phyloP scores from a whole-genome alignment of 352 stramenopile genomes.

The Lagenidium sp. region DNA sequence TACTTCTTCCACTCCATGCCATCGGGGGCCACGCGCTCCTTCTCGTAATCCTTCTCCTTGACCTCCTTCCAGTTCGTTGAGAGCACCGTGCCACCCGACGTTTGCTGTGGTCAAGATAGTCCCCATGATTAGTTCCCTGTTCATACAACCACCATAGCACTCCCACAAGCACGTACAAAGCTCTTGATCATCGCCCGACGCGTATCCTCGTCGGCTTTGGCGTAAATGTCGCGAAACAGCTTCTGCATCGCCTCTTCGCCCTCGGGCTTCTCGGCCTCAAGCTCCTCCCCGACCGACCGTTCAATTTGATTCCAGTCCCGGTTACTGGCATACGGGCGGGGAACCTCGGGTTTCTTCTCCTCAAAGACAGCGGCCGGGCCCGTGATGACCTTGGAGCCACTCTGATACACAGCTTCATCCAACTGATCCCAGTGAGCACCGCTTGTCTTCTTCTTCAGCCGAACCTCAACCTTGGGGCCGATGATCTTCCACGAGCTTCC shows the following conservation, averaged over 20 bases:
- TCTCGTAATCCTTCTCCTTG: constrained; percentile 85
- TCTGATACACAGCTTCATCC: constrained; percentile 41
- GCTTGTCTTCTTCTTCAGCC: constrained; percentile 60
- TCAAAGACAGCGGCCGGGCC: constrained; percentile 49
- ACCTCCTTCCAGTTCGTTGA: constrained; percentile 92
- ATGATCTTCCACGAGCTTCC: constrained; percentile 55
- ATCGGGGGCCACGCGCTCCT: constrained; percentile 69
- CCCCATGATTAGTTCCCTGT: background rate
- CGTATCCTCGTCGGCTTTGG: constrained; percentile 87
- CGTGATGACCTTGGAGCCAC: constrained; percentile 30
- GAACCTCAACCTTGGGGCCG: constrained; percentile 74
- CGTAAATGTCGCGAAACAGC: constrained; percentile 90
- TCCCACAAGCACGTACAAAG: constrained; percentile 47
- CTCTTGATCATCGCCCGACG: constrained; percentile 91
- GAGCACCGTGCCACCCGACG: constrained; percentile 87
- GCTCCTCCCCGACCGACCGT: constrained; percentile 63
- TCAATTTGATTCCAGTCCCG: constrained; percentile 88
- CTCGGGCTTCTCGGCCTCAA: constrained; percentile 85
- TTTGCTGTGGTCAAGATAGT: constrained; percentile 53
- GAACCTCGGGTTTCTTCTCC: constrained; percentile 43
- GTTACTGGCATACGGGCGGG: constrained; percentile 70
- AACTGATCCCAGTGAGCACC: constrained; percentile 69
- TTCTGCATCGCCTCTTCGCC: constrained; percentile 89
- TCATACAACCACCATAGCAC: background rate
- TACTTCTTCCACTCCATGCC: constrained; percentile 91